Evolutionary conservation across 257 asterid species (phyloP).

Genomic region (Solanum clarkiae): DNA sequence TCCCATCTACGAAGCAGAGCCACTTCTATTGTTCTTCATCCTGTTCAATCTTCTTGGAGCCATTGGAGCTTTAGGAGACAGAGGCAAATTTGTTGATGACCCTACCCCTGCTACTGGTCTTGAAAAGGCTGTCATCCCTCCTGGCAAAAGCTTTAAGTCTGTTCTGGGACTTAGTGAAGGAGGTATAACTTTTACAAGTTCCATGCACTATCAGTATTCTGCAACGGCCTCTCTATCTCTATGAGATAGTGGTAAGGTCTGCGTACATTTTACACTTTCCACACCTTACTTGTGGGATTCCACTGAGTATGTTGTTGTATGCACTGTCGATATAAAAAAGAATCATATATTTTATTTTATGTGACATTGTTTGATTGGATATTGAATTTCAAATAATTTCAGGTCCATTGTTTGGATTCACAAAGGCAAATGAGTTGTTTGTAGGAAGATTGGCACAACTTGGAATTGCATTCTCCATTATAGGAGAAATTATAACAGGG

Average conservation of each 20-base stretch:
- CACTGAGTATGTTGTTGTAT: too few species aligned
- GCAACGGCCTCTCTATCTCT: too few species aligned
- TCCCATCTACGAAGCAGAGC: constrained; percentile 66
- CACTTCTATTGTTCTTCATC: constrained; percentile 69
- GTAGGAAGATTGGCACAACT: constrained; percentile 93
- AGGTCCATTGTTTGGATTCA: constrained; percentile 93
- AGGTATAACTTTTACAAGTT: constrained; percentile 5
- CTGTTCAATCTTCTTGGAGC: constrained; percentile 90
- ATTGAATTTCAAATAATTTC: neutral
- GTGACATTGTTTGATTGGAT: neutral
- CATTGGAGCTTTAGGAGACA: constrained; percentile 92
- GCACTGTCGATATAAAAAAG: too few species aligned
- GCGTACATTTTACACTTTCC: too few species aligned
- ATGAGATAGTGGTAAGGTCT: too few species aligned
- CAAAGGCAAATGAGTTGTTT: constrained; percentile 82
- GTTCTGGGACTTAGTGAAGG: constrained; percentile 72
- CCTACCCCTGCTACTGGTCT: constrained; percentile 41
- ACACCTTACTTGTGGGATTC: too few species aligned
- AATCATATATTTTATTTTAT: neutral
- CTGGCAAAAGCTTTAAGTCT: constrained; percentile 57
- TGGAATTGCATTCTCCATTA: constrained; percentile 83
- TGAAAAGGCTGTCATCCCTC: constrained; percentile 60
- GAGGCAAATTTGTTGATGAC: constrained; percentile 84
- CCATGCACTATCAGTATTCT: neutral
- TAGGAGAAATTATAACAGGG: constrained; percentile 87